Conservation (phyloP, 2,329 filamentous ascomycete genomes). For the Exophiala sp. region DNA sequence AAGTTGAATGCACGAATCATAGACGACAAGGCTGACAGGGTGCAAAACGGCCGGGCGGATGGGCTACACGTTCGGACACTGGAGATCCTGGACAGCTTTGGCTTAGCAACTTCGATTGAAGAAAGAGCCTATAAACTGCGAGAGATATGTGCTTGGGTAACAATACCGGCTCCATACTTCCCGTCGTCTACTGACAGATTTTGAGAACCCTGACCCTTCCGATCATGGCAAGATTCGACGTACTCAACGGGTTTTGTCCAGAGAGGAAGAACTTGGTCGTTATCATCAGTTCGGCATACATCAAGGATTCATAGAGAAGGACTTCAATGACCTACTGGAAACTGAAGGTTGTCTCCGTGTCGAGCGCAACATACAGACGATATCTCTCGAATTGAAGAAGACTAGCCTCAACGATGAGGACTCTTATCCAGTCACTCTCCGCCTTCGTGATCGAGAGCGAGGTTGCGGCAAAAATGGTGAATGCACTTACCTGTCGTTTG, state of each 20-base stretch:
- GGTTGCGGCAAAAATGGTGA: not conserved
- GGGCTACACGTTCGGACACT: conserved; percentile 60
- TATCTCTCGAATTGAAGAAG: conserved; percentile 38
- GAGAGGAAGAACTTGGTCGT: conserved; percentile 53
- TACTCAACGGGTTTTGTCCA: conserved; percentile 58
- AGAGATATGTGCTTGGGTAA: conserved; percentile 53
- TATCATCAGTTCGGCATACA: conserved; percentile 63
- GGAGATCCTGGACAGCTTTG: conserved; percentile 67
- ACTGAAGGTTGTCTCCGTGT: conserved; percentile 43
- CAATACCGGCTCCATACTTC: not conserved
- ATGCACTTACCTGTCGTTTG: not conserved
- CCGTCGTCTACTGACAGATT: not conserved
- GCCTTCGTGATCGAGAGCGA: conserved; percentile 44
- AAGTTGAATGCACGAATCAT: conserved; percentile 46
- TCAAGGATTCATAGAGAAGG: conserved; percentile 63
- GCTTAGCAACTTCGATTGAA: conserved; percentile 56
- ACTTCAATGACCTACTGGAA: conserved; percentile 55
- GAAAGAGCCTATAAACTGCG: conserved; percentile 62
- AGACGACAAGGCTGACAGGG: conserved; percentile 37
- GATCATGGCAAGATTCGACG: conserved; percentile 47
- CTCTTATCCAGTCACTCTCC: not conserved
- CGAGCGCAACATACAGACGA: conserved; percentile 49
- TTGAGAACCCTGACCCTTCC: not conserved
- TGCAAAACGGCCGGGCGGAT: conserved; percentile 40
- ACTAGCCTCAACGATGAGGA: not conserved